Evolutionary conservation across 1,284 basidiomycete species (phyloP).

Genomic region (Trametes polyzona): DNA sequence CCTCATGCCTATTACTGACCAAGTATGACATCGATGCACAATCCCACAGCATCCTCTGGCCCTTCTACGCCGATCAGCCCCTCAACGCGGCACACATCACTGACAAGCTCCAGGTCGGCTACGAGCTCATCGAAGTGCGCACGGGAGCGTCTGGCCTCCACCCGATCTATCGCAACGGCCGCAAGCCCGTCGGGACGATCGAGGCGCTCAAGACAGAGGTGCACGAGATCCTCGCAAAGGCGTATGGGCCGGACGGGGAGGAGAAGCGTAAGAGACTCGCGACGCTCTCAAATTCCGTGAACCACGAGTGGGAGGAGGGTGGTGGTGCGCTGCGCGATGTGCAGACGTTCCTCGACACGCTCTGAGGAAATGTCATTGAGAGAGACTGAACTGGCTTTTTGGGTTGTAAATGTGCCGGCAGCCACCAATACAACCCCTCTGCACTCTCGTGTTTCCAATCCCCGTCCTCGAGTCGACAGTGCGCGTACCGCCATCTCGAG

Average conservation of each 20-base stretch:
- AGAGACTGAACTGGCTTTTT: neutral
- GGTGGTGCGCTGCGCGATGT: conserved; percentile 10
- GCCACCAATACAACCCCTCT: no score
- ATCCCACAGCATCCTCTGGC: conserved; percentile 30
- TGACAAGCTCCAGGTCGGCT: conserved; percentile 27
- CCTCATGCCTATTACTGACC: neutral
- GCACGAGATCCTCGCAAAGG: conserved; percentile 18
- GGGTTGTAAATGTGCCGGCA: neutral
- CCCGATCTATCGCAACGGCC: conserved; percentile 21
- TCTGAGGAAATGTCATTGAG: neutral
- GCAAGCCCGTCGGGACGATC: conserved; percentile 19
- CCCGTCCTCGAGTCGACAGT: no score
- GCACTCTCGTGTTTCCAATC: no score
- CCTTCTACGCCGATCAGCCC: conserved; percentile 32
- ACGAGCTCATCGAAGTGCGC: conserved; percentile 31
- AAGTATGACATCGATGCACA: neutral
- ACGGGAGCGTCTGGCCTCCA: conserved; percentile 20
- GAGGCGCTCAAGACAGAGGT: conserved; percentile 23
- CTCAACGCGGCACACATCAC: conserved; percentile 27
- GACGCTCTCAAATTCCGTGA: conserved; percentile 7
- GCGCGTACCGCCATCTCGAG: no score
- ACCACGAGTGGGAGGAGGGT: conserved; percentile 16
- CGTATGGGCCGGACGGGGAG: conserved; percentile 24
- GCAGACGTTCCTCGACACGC: neutral
- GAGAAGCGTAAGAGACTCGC: conserved; percentile 21